Percentiles rank a stretch among this genome's conserved stretches.
These are phyloP conservation scores for Leptographium wingfieldii DNA, from an alignment of 2,329 filamentous ascomycete genomes.

Conservation along the genomic window DNA sequence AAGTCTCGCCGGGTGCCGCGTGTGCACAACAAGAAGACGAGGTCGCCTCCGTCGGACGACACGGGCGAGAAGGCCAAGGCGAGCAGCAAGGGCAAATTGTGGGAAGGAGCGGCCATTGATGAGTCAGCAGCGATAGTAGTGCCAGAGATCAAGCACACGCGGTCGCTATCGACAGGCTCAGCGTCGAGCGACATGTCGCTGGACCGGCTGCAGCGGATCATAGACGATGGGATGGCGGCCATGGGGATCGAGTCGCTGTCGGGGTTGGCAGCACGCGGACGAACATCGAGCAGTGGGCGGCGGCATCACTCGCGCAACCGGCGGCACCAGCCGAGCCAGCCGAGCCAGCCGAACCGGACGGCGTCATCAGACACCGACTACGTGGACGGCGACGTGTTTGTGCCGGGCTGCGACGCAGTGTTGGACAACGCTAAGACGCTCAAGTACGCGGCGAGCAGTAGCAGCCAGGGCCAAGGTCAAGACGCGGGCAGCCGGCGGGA, in stretches of 20 bases:
- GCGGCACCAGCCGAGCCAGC: constrained; percentile 27
- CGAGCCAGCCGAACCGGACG: constrained; percentile 32
- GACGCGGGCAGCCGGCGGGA: constrained; percentile 21
- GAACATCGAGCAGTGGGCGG: constrained; percentile 12
- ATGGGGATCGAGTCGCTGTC: constrained; percentile 29
- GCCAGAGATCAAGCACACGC: constrained; percentile 11
- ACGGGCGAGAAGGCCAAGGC: constrained; percentile 9
- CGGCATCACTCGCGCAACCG: constrained; percentile 18
- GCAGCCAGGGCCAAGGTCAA: constrained; percentile 8
- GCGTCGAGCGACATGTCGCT: constrained; percentile 62
- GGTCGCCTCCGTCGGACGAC: constrained; percentile 20
- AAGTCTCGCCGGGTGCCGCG: constrained; percentile 31
- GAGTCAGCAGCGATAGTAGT: neutral
- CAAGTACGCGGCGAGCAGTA: constrained; percentile 36
- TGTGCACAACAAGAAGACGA: constrained; percentile 27
- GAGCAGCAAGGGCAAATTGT: constrained; percentile 10
- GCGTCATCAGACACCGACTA: constrained; percentile 79
- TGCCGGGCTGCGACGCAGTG: constrained; percentile 71
- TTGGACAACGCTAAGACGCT: constrained; percentile 87
- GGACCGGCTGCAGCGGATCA: constrained; percentile 68
- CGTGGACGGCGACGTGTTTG: constrained; percentile 65
- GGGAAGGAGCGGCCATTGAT: constrained; percentile 1
- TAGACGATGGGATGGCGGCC: constrained; percentile 51
- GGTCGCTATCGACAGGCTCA: constrained; percentile 47
- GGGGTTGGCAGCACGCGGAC: neutral